Conservation (phyloP, 2,329 filamentous ascomycete species). For the Colletotrichum sp. region DNA sequence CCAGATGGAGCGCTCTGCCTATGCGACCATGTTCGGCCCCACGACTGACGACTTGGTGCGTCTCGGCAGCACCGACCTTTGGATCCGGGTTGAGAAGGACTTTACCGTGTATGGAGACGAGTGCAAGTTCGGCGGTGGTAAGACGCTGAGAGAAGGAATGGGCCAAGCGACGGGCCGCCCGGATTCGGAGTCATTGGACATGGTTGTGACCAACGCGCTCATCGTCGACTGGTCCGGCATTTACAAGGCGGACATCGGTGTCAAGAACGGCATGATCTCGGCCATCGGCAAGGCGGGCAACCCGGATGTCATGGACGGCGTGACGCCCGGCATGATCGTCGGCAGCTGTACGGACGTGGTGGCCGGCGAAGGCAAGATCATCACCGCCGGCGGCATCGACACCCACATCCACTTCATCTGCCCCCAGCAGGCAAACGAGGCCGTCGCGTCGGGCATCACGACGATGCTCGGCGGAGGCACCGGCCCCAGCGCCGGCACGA, state of each 20-base stretch:
- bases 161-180: conserved; percentile 83
- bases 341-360: conserved; percentile 92
- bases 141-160: conserved; percentile 94
- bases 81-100: conserved; percentile 90
- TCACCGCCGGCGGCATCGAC: conserved; percentile 90
- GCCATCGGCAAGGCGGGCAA: conserved; percentile 96
- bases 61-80: conserved; percentile 84
- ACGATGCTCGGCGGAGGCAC: conserved; percentile 91
- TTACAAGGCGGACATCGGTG: conserved; percentile 95
- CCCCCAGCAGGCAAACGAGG: conserved; percentile 86
- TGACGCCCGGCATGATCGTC: conserved; percentile 78
- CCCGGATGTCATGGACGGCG: conserved; percentile 94
- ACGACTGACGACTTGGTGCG: conserved; percentile 87
- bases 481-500: conserved; percentile 87
- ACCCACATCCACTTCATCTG: conserved; percentile 95
- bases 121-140: conserved; percentile 93
- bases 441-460: conserved; percentile 85
- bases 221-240: conserved; percentile 92
- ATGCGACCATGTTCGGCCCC: conserved; percentile 90
- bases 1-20: conserved; percentile 78
- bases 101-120: conserved; percentile 88
- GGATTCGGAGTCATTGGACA: conserved; percentile 77
- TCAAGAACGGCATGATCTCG: conserved; percentile 85
- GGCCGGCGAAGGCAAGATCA: conserved; percentile 86
- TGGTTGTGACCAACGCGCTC: conserved; percentile 88